Evolutionary conservation across 2,329 filamentous ascomycete species (phyloP), one percentile per base, ranked within the genome.

Genomic region (Botryotinia globosa): DNA sequence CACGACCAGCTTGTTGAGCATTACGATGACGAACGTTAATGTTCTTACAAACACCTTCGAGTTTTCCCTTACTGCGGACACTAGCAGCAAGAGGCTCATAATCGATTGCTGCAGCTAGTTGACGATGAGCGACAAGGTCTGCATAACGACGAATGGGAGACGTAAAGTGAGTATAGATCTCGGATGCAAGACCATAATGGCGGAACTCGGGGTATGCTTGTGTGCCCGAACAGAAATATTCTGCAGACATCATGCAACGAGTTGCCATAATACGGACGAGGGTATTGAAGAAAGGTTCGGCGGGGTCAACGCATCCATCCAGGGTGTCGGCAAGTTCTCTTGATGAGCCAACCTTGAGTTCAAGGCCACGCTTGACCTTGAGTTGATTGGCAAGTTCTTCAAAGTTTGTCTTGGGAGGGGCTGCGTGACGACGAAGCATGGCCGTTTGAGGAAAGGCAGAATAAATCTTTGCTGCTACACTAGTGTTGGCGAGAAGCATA

Each of bases 141-240:
- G 95, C 95, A 81, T 99, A 99, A 44, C 97, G 93, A 73, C 96
- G 92, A 81, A 99, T 99, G 5, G 96, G 97, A 5, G 93, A 97
- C 0, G 96, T 99, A 83, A 99, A 99, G 82, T 99, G 96, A 3
- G 96, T 99, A 85, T 99, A 99, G 81, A 99, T 99, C 79, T 97
- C 93, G 5, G 92, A 94, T 0, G 97, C 97, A 51, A 99, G 90
- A 77, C 96, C 96, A 82, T 99, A 99, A 84, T 99, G 97, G 69
- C 94, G 90, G 87, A 97, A 99, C 81, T 98, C 96, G 0, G 94
- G 92, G 81, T 96, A 95, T 0, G 94, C 90, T 81, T 98, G 94
- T 10, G 94, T 94, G 74, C 96, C 96, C 0, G 95, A 93, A 83
- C 93, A 96, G 83, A 99, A 99, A 84, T 99, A 99, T 83, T 99